Evolutionary conservation across 345 rosid genomes (phyloP), one percentile per base, ranked within the genome.

Genomic region (Brassica rapa): DNA sequence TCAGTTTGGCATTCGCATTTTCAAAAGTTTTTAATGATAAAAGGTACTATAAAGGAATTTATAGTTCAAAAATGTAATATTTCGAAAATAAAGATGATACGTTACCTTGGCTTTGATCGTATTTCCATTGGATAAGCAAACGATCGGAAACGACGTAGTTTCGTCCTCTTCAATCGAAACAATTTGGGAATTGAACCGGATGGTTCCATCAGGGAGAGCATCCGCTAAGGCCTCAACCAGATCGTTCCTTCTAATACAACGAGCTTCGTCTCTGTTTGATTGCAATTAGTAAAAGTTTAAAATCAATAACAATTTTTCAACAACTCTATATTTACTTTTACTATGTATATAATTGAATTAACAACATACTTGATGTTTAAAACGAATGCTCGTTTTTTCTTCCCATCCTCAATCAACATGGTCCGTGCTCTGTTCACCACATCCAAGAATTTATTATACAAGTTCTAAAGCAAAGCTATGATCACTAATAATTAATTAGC

Each of bases 221-320:
- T 81, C 75, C 6, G 84, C 81, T 73, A 81, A 72, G 5, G 81
- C 78, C 25, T 72, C 70, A 23, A 81, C 81, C 30, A 81, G 81
- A 77, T 81, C 84, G 46, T 76, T 81, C 57, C 84, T 72, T 68
- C 6, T 55, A 6, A 81, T 1, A 77, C 84, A 81, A 29, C 81
- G 84, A 60, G 74, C 66, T 53, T 81, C 84, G 1, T 69, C 79
- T 53, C 81, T 81, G 77, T 71, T 23, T 19, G 2, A 70, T 63
- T 56, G 7, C 56, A 51, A 63, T 11, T 2, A 71, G 33, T 37
- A 30, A 2, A 37, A n/a, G 59, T 10, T n/a, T 0, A 5, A 15
- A 35, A 14, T n/a, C 21, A 43, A 9, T 35, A 30, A 1, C n/a
- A 12, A 59, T 29, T 3, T 25, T 12, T 19, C 16, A 24, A 56